Conservation (phyloP, 2,329 filamentous ascomycete genomes). For the Boeremia exigua region DNA sequence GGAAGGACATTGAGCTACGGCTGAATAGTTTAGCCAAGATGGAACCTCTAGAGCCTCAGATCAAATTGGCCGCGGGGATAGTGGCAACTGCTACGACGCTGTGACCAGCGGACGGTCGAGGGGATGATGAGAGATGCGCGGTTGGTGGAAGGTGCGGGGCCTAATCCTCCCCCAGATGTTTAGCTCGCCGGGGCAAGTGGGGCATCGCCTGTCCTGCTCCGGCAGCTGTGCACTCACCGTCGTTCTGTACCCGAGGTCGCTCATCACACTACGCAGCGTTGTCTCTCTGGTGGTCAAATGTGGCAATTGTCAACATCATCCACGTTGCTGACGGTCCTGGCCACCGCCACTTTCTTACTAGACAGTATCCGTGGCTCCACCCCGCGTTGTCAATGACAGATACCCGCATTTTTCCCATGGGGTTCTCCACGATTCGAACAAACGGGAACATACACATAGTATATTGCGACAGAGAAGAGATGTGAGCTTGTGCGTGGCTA, state of each 20-base stretch:
- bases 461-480: not conserved
- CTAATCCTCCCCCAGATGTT: not conserved
- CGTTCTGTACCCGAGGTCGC: not conserved
- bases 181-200: not conserved
- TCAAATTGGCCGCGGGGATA: too few relatives aligned
- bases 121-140: not conserved
- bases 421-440: not conserved
- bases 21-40: conserved; percentile 5
- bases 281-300: not conserved
- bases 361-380: not conserved
- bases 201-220: too few relatives aligned
- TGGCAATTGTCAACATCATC: not conserved
- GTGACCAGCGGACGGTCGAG: not conserved
- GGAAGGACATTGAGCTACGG: conserved; percentile 2
- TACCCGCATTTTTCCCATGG: not conserved
- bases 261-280: not conserved
- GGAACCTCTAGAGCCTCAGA: too few relatives aligned
- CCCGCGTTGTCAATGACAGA: not conserved
- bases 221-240: too few relatives aligned
- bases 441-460: not conserved
- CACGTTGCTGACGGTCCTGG: not conserved
- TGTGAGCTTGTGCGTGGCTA: not conserved
- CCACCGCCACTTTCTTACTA: not conserved
- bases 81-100: not conserved
- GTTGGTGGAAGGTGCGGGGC: conserved; percentile 8